A percentile compares a stretch with the other conserved stretches of the same genome.
These are phyloP conservation scores for Kazachstania sp. DNA, from an alignment of 1,139 yeast genomes.

Conservation along the genomic window DNA sequence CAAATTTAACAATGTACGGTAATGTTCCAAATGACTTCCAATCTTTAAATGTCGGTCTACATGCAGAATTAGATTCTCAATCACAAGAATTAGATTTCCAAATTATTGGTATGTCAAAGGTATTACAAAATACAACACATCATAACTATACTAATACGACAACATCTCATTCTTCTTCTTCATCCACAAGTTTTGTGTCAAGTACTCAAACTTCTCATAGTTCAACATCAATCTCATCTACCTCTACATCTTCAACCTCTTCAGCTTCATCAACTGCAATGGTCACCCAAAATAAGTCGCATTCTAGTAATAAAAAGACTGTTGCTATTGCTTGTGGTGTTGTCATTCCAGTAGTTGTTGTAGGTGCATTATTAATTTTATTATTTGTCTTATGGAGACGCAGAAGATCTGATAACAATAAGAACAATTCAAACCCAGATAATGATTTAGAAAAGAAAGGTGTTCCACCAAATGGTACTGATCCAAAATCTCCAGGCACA, in stretches of 20 bases:
- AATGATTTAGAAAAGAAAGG: constrained; percentile 32
- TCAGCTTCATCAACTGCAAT: constrained; percentile 21
- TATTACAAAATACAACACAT: background rate
- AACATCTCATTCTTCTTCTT: constrained; percentile 20
- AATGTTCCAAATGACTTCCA: constrained; percentile 53
- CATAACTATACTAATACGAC: constrained; percentile 16
- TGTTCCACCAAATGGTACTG: constrained; percentile 34
- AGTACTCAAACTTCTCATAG: constrained; percentile 25
- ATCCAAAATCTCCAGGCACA: constrained; percentile 37
- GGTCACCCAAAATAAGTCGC: constrained; percentile 21
- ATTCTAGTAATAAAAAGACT: constrained; percentile 33
- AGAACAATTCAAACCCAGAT: constrained; percentile 10
- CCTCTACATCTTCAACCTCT: constrained; percentile 21
- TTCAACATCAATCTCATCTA: constrained; percentile 27
- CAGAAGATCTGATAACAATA: constrained; percentile 33
- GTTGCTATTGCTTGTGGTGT: constrained; percentile 85
- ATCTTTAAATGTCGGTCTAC: constrained; percentile 41
- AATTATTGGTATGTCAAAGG: constrained; percentile 45
- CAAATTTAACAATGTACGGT: constrained; percentile 64
- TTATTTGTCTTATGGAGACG: constrained; percentile 53
- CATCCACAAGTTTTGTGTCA: constrained; percentile 6
- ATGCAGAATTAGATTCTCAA: constrained; percentile 40
- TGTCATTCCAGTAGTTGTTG: constrained; percentile 56
- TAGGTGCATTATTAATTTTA: constrained; percentile 42
- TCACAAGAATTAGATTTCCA: constrained; percentile 42